Evolutionary conservation across 2,329 filamentous ascomycete species (phyloP).

Genomic region (Metarhizium humberi): DNA sequence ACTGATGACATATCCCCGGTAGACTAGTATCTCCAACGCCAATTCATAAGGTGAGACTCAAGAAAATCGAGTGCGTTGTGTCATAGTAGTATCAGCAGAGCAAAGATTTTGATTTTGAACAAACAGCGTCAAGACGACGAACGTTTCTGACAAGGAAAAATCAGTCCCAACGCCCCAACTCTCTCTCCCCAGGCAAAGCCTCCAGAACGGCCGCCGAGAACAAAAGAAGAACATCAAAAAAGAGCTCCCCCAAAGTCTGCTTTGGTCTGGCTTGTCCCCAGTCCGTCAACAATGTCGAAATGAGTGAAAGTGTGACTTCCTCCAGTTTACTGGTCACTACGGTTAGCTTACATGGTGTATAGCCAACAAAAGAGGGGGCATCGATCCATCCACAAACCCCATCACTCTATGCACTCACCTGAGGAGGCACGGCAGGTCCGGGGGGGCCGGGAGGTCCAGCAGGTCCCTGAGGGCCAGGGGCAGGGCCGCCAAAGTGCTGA

Average conservation of each 20-base stretch:
- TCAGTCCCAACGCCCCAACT: conserved; percentile 20
- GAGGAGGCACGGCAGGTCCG: conserved; percentile 26
- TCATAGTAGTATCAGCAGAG: conserved; percentile 20
- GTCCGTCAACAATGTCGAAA: conserved; percentile 1
- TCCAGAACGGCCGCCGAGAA: conserved; percentile 13
- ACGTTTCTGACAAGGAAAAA: conserved; percentile 15
- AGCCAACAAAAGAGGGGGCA: neutral
- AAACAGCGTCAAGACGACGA: conserved; percentile 7
- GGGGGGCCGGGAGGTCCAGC: conserved; percentile 28
- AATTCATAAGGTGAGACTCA: conserved; percentile 26
- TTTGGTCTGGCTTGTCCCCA: conserved; percentile 3
- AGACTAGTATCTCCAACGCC: conserved; percentile 31
- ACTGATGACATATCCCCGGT: conserved; percentile 27
- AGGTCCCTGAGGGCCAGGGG: conserved; percentile 27
- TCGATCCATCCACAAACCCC: neutral
- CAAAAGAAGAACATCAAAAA: conserved; percentile 15
- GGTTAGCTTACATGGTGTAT: conserved; percentile 1
- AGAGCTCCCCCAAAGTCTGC: conserved; percentile 7
- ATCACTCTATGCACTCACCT: conserved; percentile 21
- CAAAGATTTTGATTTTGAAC: conserved; percentile 14
- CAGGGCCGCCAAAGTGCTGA: conserved; percentile 24
- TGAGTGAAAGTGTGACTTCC: neutral
- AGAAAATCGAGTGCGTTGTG: conserved; percentile 20
- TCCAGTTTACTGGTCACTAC: conserved; percentile 8
- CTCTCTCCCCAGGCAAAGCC: conserved; percentile 15